Percentiles rank a stretch among this genome's conserved stretches.
Evolutionary conservation across 2,329 filamentous ascomycete species (phyloP).

Genomic region (Pestalotiopsis sp.): DNA sequence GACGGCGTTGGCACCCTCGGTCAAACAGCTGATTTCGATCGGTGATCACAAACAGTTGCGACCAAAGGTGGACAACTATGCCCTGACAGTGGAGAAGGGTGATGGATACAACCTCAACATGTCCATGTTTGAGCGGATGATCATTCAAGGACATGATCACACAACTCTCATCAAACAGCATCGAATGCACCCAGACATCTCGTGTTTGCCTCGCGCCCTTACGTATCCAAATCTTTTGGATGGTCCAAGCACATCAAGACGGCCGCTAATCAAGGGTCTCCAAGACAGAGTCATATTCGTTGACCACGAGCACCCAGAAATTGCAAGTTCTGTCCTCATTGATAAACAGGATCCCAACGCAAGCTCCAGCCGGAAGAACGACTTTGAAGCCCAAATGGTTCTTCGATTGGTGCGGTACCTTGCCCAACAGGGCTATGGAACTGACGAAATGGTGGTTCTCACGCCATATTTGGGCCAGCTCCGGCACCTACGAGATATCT

Average conservation of each 20-base stretch:
- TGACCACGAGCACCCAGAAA: constrained; percentile 62
- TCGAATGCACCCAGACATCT: constrained; percentile 71
- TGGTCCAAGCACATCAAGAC: constrained; percentile 47
- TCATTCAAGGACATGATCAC: constrained; percentile 56
- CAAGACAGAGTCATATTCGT: constrained; percentile 65
- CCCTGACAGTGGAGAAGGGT: constrained; percentile 63
- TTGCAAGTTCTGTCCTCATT: constrained; percentile 39
- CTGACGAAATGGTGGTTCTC: constrained; percentile 66
- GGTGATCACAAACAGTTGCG: constrained; percentile 76
- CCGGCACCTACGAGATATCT: constrained; percentile 52
- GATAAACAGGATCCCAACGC: constrained; percentile 54
- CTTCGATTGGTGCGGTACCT: constrained; percentile 68
- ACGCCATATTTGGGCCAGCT: constrained; percentile 74
- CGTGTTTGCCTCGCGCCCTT: constrained; percentile 55
- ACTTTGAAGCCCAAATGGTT: constrained; percentile 68
- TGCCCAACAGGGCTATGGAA: constrained; percentile 71
- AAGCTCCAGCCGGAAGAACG: constrained; percentile 62
- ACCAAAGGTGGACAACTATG: constrained; percentile 66
- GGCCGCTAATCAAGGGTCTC: constrained; percentile 57
- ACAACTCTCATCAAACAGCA: constrained; percentile 64
- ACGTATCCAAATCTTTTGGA: constrained; percentile 67
- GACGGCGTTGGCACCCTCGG: constrained; percentile 56
- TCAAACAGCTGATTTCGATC: constrained; percentile 69
- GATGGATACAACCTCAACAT: constrained; percentile 68
- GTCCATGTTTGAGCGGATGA: constrained; percentile 71